Base-by-base conservation (phyloP, 208 protist genomes). In the Trypanosoma avium region DNA sequence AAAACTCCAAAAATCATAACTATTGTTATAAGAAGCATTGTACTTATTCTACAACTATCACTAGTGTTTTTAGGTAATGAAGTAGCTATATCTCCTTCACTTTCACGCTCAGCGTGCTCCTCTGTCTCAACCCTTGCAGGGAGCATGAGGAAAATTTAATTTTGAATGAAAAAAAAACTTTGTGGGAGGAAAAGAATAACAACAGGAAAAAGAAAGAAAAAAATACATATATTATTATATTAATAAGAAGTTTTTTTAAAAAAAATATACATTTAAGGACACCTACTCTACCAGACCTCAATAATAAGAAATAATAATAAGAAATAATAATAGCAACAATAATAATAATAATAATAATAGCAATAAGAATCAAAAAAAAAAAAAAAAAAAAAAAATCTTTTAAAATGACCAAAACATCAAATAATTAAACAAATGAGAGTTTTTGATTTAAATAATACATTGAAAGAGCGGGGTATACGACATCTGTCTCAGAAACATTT, bases 391-490 rank as follows among this genome's bases (percentile, higher is more conserved):
- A 58, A 15, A 48, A 40, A 61, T 24, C 42, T 48, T 53, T 61
- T 27, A 48, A 68, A 26, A 42, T 29, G 17, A 45, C 21, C 38
- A 57, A 58, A 59, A 30, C 36, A 45, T 59, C 62, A 15, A 60
- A 33, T 24, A 55, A 0, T 47, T 73, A 97, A 10, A 97, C 92
- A 86, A 97, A 97, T 3, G 82, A 68, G 12, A 97, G 64, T 49
- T 93, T 94, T 48, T 97, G 92, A 66, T 95, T 95, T 26, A 93
- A 57, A 63, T 97, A 97, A 61, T 95, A 97, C 86, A 97, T 89
- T 27, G 89, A 95, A 22, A 97, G 67, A 30, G 92, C 88, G 6
- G 92, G 92, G 48, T 90, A 97, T 12, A 95, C 58, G 8, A 75
- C 66, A 45, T 96, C 86, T 33, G 70, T 53, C 15, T 90, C 75